Evolutionary conservation across 257 asterid genomes (phyloP), one percentile per base, ranked within the genome.

Genomic region (Jacaranda copaia): DNA sequence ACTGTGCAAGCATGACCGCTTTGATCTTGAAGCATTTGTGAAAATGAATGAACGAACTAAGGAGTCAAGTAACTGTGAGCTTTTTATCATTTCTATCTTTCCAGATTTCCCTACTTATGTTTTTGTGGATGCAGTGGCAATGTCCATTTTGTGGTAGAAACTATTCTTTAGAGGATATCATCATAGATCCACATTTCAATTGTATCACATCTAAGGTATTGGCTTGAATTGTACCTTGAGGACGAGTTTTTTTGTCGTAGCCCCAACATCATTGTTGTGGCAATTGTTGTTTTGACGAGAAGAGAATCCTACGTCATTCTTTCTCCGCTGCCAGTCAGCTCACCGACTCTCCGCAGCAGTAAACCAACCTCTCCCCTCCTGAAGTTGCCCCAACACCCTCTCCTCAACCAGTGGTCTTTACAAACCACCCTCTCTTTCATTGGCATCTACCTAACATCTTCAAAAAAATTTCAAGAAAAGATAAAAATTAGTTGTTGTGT

Each of bases 31-130:
- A 69, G 97, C 93, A 68, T 88, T 91, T 84, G 97, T 96, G 84
- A 98, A 96, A 84, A 96, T 96, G 97, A 96, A 93, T 76, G 96
- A 91, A 75, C 91, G 98, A 48, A 91, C 99, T 55, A 91, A 97
- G 90, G 93, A 96, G 99, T 98, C 86, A 88, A 90, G 97, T 81
- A 71, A 19, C 74, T 74, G 56, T 39, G 60, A 71, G 9, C 57
- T 57, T 49, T 43, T 62, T 25, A 25, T 25, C 32, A 25, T 25
- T 25, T 2, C 1, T 25, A 36, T 68, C 66, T 71, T 25, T 72
- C 53, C 38, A 67, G 38, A 68, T 55, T 62, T 76, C 66, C 66
- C 49, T 43, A 48, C 74, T 46, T 75, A 39, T 69, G 70, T 72
- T 80, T 76, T 57, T 84, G 64, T 87, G 82, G 64, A 66, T 96